phyloP scores from a whole-genome alignment of 352 stramenopile species.

The Thalassiosira exigua region DNA sequence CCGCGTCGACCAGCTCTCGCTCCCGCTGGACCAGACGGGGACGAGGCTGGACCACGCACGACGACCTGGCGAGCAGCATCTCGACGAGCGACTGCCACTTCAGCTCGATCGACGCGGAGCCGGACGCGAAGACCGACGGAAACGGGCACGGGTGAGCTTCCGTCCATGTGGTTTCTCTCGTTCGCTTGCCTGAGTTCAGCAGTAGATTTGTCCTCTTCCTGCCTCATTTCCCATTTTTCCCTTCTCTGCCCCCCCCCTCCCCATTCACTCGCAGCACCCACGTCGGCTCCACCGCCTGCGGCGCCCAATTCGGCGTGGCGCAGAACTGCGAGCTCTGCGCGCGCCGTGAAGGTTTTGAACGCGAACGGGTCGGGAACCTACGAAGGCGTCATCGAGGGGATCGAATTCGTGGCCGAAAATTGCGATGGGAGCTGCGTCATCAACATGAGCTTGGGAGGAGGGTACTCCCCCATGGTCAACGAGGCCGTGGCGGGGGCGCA shows the following conservation, averaged over 20 bases:
- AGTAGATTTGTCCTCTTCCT: background rate
- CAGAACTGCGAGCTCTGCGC: background rate
- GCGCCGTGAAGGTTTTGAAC: constrained; percentile 23
- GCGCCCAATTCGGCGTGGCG: constrained; percentile 7
- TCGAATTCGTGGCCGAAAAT: constrained; percentile 13
- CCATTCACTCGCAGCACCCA: constrained; percentile 1
- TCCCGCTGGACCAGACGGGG: constrained; percentile 18
- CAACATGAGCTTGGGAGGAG: constrained; percentile 51
- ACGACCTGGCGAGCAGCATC: too few relatives aligned
- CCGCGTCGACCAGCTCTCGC: constrained; percentile 16
- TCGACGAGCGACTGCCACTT: too few relatives aligned
- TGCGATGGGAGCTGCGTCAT: constrained; percentile 18
- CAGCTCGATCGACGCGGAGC: background rate
- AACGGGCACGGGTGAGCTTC: background rate
- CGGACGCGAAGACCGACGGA: background rate
- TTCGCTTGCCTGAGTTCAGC: too few relatives aligned
- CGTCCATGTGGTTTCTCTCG: background rate
- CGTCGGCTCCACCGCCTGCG: constrained; percentile 25
- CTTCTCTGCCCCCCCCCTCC: background rate
- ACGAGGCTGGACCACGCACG: too few relatives aligned
- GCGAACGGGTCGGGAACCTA: constrained; percentile 2
- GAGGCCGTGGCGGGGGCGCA: constrained; percentile 1
- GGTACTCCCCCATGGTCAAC: constrained; percentile 2
- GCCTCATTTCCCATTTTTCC: background rate
- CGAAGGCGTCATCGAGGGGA: constrained; percentile 13